Percentiles rank a stretch among this genome's conserved stretches.
Conservation (phyloP, 2,329 filamentous ascomycete genomes). For the Penicillium italicum region DNA sequence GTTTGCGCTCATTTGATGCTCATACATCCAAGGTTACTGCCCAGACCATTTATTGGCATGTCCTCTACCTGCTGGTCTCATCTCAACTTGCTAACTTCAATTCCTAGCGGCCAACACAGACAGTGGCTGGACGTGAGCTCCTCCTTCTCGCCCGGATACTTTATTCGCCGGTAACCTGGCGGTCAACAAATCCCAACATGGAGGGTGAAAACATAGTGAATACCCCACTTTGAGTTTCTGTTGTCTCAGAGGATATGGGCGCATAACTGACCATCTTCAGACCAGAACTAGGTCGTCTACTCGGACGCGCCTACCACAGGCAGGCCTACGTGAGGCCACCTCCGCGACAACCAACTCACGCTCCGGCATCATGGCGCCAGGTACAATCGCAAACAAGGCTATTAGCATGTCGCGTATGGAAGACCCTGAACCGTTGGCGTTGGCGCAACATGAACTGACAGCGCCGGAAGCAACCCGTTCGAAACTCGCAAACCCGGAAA, state of each 20-base stretch:
- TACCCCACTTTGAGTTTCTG: background rate
- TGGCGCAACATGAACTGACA: constrained; percentile 13
- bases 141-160: constrained; percentile 22
- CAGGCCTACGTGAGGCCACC: constrained; percentile 50
- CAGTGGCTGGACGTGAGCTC: constrained; percentile 26
- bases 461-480: constrained; percentile 46
- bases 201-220: constrained; percentile 35
- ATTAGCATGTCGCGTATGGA: constrained; percentile 43
- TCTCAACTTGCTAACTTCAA: background rate
- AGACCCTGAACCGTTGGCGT: background rate
- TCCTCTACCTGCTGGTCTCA: background rate
- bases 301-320: constrained; percentile 33
- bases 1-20: constrained; percentile 6
- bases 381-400: constrained; percentile 46
- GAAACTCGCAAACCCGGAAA: constrained; percentile 51
- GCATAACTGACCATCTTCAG: constrained; percentile 13
- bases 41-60: constrained; percentile 7
- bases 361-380: constrained; percentile 44
- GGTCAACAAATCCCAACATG: constrained; percentile 27
- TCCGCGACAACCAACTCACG: constrained; percentile 53
- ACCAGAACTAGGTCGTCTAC: constrained; percentile 25
- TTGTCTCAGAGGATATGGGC: background rate
- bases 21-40: background rate
- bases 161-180: constrained; percentile 25
- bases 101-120: constrained; percentile 11